A percentile compares a stretch with the other conserved stretches of the same genome.
These are phyloP conservation scores for Schwanniomyces sp. DNA, from an alignment of 805 yeast species.

Conservation along the genomic window DNA sequence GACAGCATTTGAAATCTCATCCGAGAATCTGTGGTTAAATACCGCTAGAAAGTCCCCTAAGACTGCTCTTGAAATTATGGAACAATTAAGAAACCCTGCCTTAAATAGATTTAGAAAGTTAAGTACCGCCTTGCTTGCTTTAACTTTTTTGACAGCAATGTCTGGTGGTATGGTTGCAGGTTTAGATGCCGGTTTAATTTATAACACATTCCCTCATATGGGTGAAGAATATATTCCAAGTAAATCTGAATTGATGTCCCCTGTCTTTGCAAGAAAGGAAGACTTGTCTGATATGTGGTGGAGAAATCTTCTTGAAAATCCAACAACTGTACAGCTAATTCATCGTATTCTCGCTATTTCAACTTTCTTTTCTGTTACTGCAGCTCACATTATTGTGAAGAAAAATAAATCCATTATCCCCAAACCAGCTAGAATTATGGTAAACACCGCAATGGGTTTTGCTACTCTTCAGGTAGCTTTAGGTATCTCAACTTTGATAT, in stretches of 20 bases:
- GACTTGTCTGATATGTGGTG: constrained; percentile 78
- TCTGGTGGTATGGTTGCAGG: constrained; percentile 99
- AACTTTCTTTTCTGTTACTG: constrained; percentile 71
- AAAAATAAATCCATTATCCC: constrained; percentile 56
- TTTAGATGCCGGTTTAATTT: constrained; percentile 93
- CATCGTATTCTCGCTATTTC: constrained; percentile 85
- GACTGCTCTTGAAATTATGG: constrained; percentile 52
- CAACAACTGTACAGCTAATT: constrained; percentile 89
- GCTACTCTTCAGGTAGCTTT: constrained; percentile 80
- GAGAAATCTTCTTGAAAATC: constrained; percentile 94
- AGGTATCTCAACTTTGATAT: constrained; percentile 83
- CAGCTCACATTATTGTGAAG: constrained; percentile 66
- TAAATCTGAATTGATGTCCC: constrained; percentile 72
- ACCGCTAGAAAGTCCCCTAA: constrained; percentile 47
- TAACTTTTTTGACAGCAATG: constrained; percentile 90
- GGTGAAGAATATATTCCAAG: constrained; percentile 82
- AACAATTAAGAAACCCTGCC: constrained; percentile 60
- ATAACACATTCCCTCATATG: constrained; percentile 96
- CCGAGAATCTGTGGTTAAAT: constrained; percentile 67
- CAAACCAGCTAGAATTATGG: constrained; percentile 51
- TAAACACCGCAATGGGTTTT: constrained; percentile 76
- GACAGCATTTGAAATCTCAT: constrained; percentile 82
- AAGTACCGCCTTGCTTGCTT: constrained; percentile 56
- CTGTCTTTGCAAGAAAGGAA: constrained; percentile 62
- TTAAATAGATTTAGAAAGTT: constrained; percentile 56